A percentile compares a stretch with the other conserved stretches of the same genome.
Evolutionary conservation across 1,284 basidiomycete species (phyloP).

Genomic region (Flammula alnicola): DNA sequence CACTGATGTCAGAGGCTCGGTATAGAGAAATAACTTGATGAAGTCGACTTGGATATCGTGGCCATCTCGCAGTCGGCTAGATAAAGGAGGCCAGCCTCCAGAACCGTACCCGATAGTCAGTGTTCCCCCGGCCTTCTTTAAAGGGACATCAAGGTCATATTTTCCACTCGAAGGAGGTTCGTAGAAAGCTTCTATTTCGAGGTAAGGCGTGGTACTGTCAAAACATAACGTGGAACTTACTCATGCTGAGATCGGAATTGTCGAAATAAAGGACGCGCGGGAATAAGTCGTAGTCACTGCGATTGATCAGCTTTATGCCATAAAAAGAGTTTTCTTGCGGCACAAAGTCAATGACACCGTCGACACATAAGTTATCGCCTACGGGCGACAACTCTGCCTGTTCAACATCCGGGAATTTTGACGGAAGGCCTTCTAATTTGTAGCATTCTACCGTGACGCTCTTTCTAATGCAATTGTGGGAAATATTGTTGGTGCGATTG

Average conservation of each 20-base stretch:
- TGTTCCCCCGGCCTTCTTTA: neutral
- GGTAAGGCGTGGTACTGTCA: too few species aligned
- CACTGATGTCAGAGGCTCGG: too few species aligned
- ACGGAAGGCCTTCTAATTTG: neutral
- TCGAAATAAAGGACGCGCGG: slow-evolving; percentile 8
- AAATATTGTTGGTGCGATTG: neutral
- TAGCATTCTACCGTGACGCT: slow-evolving; percentile 2
- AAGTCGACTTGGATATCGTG: slow-evolving; percentile 19
- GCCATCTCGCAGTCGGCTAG: slow-evolving; percentile 4
- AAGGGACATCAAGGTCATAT: neutral
- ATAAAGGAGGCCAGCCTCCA: slow-evolving; percentile 5
- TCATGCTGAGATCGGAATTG: slow-evolving; percentile 5
- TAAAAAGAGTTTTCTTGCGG: too few species aligned
- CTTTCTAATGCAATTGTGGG: too few species aligned
- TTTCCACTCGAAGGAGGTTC: too few species aligned
- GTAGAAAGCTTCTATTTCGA: too few species aligned
- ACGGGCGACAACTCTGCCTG: slow-evolving; percentile 2
- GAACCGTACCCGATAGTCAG: neutral
- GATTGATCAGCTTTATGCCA: slow-evolving; percentile 15
- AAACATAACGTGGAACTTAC: slow-evolving; percentile 1
- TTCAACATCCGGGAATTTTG: neutral
- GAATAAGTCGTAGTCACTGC: slow-evolving; percentile 2
- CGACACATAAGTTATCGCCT: neutral
- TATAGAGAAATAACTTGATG: slow-evolving; percentile 21
- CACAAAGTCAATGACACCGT: neutral